Evolutionary conservation across 768 basidiomycete genomes (phyloP).

Genomic region (Tricholoma terreum): DNA sequence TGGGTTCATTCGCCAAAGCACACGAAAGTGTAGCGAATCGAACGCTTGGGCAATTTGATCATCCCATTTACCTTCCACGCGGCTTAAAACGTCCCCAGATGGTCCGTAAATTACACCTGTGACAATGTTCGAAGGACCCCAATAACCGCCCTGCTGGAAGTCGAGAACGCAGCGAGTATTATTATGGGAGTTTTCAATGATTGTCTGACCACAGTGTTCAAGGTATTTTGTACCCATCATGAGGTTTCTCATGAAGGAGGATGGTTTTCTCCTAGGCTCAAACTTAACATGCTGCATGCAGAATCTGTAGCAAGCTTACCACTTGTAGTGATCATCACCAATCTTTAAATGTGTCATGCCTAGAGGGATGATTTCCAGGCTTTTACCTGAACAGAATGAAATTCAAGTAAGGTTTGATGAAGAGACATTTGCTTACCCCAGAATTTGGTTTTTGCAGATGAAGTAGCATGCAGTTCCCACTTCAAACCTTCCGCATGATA

Average conservation of each 20-base stretch:
- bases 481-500: slow-evolving; percentile 79
- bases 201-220: slow-evolving; percentile 80
- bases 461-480: slow-evolving; percentile 75
- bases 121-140: slow-evolving; percentile 75
- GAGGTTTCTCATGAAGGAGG: slow-evolving; percentile 84
- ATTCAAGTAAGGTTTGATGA: slow-evolving; percentile 10
- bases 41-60: slow-evolving; percentile 70
- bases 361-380: slow-evolving; percentile 80
- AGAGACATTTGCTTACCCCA: slow-evolving; percentile 62
- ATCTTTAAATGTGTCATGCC: slow-evolving; percentile 69
- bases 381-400: slow-evolving; percentile 60
- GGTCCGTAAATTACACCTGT: slow-evolving; percentile 55
- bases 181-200: slow-evolving; percentile 59
- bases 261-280: slow-evolving; percentile 70
- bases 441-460: slow-evolving; percentile 84
- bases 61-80: slow-evolving; percentile 90
- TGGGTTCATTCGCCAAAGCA: slow-evolving; percentile 74
- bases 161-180: slow-evolving; percentile 66
- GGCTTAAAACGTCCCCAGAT: slow-evolving; percentile 51
- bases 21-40: slow-evolving; percentile 63
- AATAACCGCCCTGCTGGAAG: slow-evolving; percentile 84
- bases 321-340: slow-evolving; percentile 64
- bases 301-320: slow-evolving; percentile 41
- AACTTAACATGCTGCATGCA: neutral
- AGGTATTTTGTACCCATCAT: slow-evolving; percentile 91